phyloP scores from a whole-genome alignment of 129 eudicot species.

The Flaveria sonorensis region DNA sequence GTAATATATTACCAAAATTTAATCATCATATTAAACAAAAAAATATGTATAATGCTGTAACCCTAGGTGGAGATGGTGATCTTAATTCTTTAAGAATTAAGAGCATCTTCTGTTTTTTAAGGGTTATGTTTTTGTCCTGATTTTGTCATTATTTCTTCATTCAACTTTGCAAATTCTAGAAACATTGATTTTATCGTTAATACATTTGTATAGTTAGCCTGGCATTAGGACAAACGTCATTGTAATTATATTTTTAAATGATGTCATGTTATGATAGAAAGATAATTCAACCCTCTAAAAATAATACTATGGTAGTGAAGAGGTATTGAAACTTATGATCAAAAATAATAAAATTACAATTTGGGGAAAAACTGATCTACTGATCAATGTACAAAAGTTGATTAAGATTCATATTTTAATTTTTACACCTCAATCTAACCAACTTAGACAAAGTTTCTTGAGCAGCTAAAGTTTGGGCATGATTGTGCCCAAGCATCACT shows the following conservation, averaged over 20 bases:
- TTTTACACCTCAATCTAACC: conserved; percentile 81
- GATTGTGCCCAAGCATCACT: conserved; percentile 89
- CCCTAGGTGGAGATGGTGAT: no score
- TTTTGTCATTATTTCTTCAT: neutral
- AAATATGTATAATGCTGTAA: no score
- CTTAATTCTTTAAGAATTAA: neutral
- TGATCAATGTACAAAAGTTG: conserved; percentile 15
- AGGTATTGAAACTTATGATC: neutral
- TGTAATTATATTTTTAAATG: neutral
- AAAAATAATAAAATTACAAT: neutral
- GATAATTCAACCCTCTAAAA: no score
- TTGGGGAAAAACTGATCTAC: neutral
- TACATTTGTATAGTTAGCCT: neutral
- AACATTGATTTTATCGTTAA: neutral
- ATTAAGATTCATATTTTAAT: conserved; percentile 33
- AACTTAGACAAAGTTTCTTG: conserved; percentile 89
- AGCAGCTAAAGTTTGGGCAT: conserved; percentile 84
- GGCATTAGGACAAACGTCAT: neutral
- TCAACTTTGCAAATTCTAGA: neutral
- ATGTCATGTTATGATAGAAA: neutral
- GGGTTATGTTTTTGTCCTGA: neutral
- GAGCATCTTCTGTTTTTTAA: neutral
- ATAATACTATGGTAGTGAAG: no score
- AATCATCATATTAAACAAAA: no score
- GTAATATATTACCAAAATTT: no score